These are phyloP conservation scores for Lentinula sp. DNA, from an alignment of 768 basidiomycete genomes.

Conservation along the genomic window DNA sequence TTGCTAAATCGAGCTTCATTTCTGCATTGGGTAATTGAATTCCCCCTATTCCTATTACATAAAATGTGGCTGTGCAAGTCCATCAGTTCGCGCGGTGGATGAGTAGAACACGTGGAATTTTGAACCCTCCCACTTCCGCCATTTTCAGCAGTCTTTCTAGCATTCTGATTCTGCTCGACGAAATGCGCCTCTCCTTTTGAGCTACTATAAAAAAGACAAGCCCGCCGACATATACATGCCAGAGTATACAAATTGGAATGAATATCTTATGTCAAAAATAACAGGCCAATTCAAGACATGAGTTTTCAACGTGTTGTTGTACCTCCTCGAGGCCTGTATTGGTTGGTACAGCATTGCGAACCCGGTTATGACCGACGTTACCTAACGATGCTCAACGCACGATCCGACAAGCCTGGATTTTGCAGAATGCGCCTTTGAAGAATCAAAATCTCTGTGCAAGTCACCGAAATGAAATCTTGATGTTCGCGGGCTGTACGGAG, in stretches of 20 bases:
- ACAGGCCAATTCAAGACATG: background rate
- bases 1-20: background rate
- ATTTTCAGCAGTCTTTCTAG: background rate
- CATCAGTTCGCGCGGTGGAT: background rate
- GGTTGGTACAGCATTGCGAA: background rate
- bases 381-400: background rate
- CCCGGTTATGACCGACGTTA: background rate
- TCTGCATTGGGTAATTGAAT: background rate
- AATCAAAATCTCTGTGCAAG: background rate
- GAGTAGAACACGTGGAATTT: background rate
- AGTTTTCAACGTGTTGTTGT: conserved; percentile 5
- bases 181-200: background rate
- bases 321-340: conserved; percentile 1
- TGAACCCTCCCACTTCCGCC: background rate
- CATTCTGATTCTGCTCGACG: background rate
- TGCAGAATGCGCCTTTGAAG: background rate
- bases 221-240: background rate
- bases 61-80: background rate
- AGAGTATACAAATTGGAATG: background rate
- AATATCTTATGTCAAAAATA: conserved; percentile 2
- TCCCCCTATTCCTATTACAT: background rate
- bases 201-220: background rate
- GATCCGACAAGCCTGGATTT: background rate
- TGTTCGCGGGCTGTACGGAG: background rate
- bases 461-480: background rate